Base-by-base conservation (phyloP, 208 protist genomes). In the Porcisia deanei region DNA sequence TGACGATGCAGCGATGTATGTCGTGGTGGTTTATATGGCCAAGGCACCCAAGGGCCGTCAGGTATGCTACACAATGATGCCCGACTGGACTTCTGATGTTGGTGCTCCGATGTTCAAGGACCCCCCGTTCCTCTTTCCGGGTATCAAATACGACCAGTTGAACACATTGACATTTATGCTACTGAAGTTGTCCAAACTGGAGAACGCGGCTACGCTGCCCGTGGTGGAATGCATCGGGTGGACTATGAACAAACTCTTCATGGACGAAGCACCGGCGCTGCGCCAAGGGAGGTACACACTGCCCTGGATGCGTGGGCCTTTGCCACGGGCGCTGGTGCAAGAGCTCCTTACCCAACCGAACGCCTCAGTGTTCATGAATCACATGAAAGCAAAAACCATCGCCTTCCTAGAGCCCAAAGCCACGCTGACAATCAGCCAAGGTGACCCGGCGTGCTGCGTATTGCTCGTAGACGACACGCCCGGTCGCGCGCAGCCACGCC, bases 361-460 rank as follows among this genome's bases (percentile, higher is more conserved):
- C 58, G 86, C 91, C 47, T 73, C 81, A 3, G 84, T 91, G 14
- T 88, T 90, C 66, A 12, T 84, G 18, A 54, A 18, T 16, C 79
- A 49, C 67, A 58, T 93, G 47, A 74, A 83, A 20, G 67, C 55
- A 0, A 83, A 85, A 18, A 65, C 63, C 47, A 65, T 92, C 37
- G 71, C 58, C 18, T 93, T 89, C 75, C 43, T 89, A 1, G 58
- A 83, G 60, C 86, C 89, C 41, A 64, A 55, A 5, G 73, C 86
- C 49, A 94, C 89, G 22, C 59, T 94, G n/a, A 84, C 86, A n/a
- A 59, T 96, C 43, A 79, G 79, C 37, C 82, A 91, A 72, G 89
- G 91, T 45, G 88, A 94, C 71, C 79, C 83, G 9, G 77, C 76
- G 8, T 75, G 85, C 16, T 71, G 78, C 30, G 57, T 73, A 30